These are phyloP conservation scores for Scedosporium boydii DNA, from an alignment of 2,329 filamentous ascomycete genomes.

Conservation along the genomic window DNA sequence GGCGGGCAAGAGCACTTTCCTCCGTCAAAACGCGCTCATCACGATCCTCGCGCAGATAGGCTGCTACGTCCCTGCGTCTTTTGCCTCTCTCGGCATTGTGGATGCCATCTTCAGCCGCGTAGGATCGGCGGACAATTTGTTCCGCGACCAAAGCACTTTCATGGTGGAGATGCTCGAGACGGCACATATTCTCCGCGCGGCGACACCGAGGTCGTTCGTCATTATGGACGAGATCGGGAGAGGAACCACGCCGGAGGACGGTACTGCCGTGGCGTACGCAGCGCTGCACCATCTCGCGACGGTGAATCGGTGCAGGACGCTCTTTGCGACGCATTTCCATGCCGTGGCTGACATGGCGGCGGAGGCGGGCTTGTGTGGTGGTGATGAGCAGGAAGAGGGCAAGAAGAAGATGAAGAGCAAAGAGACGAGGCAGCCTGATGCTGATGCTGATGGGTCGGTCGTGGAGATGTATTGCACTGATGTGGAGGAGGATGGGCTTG, in stretches of 20 bases:
- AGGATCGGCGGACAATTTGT: conserved; percentile 92
- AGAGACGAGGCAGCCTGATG: conserved; percentile 5
- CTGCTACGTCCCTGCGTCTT: conserved; percentile 81
- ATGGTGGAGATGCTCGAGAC: conserved; percentile 99
- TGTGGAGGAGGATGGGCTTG: conserved; percentile 60
- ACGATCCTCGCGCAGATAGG: conserved; percentile 89
- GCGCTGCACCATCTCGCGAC: conserved; percentile 75
- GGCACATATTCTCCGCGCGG: conserved; percentile 75
- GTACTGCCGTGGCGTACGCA: conserved; percentile 80
- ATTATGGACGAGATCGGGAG: conserved; percentile 98
- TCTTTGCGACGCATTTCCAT: conserved; percentile 97
- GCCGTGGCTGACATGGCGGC: conserved; percentile 66
- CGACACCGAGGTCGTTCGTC: conserved; percentile 77
- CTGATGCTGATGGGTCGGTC: conserved; percentile 18
- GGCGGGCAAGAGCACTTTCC: conserved; percentile 93
- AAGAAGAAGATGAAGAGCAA: not conserved
- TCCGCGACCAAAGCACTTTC: conserved; percentile 89
- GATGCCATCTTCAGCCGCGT: conserved; percentile 92
- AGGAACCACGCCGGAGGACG: conserved; percentile 89
- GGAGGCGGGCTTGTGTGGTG: conserved; percentile 32
- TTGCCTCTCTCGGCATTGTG: conserved; percentile 81
- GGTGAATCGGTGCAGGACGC: conserved; percentile 65
- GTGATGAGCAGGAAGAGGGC: conserved; percentile 15
- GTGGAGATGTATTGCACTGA: conserved; percentile 83
- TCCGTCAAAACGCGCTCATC: conserved; percentile 91